A percentile compares a stretch with the other conserved stretches of the same genome.
Conservation (phyloP, 1,284 basidiomycete genomes). For the Mycosarcoma mackinlayi region DNA sequence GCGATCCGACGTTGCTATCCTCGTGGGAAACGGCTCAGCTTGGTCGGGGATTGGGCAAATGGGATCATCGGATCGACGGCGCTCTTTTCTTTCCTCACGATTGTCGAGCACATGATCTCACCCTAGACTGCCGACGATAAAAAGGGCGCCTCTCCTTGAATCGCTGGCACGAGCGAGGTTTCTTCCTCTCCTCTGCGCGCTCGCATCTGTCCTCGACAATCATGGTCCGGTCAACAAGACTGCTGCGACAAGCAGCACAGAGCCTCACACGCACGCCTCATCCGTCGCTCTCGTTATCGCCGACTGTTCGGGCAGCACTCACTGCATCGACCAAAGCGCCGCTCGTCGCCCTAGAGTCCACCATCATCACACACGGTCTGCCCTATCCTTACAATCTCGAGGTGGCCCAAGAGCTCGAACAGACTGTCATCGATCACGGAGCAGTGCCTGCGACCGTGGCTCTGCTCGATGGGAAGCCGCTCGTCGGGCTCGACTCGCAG, state of each 20-base stretch:
- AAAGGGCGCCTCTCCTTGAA: neutral
- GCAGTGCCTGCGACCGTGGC: conserved; percentile 91
- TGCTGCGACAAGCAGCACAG: conserved; percentile 37
- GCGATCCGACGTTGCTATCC: conserved; percentile 12
- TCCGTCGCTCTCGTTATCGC: conserved; percentile 23
- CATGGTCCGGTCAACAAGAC: conserved; percentile 36
- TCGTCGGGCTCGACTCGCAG: conserved; percentile 79
- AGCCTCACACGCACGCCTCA: conserved; percentile 31
- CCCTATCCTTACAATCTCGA: conserved; percentile 78
- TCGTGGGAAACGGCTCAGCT: neutral
- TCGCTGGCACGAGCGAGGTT: neutral
- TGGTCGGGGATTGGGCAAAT: neutral
- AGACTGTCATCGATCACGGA: conserved; percentile 80
- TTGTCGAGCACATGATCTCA: neutral
- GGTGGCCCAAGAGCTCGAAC: conserved; percentile 80
- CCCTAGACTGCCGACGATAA: neutral
- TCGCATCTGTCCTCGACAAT: neutral
- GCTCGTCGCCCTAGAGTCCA: conserved; percentile 75
- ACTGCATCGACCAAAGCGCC: conserved; percentile 51
- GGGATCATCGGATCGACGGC: conserved; percentile 26
- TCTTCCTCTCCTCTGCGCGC: neutral
- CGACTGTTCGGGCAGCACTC: conserved; percentile 29
- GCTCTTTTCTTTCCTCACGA: neutral
- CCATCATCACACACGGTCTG: conserved; percentile 86
- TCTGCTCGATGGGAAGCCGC: conserved; percentile 82